Base-by-base conservation (phyloP, 306 rosid genomes). In the Hippophae rhamnoides region DNA sequence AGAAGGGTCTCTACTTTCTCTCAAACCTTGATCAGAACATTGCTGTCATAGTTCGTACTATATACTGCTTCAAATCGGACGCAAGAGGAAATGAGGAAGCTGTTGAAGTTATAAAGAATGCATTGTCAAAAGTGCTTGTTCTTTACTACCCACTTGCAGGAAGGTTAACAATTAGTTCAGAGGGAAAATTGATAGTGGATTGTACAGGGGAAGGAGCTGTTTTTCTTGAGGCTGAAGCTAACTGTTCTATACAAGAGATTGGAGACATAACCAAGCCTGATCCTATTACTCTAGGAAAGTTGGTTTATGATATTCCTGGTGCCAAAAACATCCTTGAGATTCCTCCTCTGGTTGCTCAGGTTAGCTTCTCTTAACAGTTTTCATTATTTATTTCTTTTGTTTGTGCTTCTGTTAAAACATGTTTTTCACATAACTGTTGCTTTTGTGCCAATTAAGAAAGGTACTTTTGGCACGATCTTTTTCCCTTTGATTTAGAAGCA, bases 181-280 rank as follows among this genome's bases (percentile, higher is more conserved):
- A 92, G 61, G 86, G 82, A 54, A 88, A 92, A 72, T 76, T 92
- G 64, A 88, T 85, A 13, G 93, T 92, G 69, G 81, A 85, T 41
- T 80, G 86, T 63, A 74, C 74, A 1, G 89, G 78, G 38, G 94
- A 88, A 25, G 99, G 99, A 54, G 95, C 90, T 1, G 69, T 83
- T 0, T 92, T 92, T 48, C 88, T 92, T 60, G 96, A 84, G 62
- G 99, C 95, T 27, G 85, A 88, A 79, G 95, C 96, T 6, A 69
- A 82, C 62, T 76, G 81, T 41, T 11, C 46, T 5, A 76, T 88
- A 26, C 66, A 80, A 8, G 73, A 88, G 69, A 66, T 92, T 8
- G 94, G 93, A 56, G 96, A 88, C 54, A 81, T 80, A 18, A 81
- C 94, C 23, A 88, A 86, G 72, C 86, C 93, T 9, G 81, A 88